Conservation (phyloP, 495 filamentous ascomycete genomes). For the Halenospora varia region DNA sequence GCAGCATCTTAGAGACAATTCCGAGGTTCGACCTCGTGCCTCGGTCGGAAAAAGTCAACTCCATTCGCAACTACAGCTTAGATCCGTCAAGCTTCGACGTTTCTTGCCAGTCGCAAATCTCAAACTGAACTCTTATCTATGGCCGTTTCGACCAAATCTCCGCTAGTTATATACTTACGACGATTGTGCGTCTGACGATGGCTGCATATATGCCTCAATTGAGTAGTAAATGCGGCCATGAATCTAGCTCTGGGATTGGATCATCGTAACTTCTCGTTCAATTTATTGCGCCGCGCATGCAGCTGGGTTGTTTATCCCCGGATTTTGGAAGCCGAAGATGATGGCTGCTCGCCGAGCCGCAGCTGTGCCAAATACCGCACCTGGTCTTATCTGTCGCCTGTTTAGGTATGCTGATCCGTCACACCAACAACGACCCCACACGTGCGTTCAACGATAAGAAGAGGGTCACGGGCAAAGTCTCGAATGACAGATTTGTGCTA, state of each 20-base stretch:
- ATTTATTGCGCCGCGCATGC: neutral
- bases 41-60: too few relatives aligned
- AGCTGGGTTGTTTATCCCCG: neutral
- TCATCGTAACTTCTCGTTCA: neutral
- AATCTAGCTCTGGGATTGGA: neutral
- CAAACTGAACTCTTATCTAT: too few relatives aligned
- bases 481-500: too few relatives aligned
- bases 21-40: too few relatives aligned
- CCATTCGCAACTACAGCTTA: too few relatives aligned
- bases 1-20: too few relatives aligned
- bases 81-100: too few relatives aligned
- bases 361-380: neutral
- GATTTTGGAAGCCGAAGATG: neutral
- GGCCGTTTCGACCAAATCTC: neutral
- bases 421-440: slow-evolving; percentile 5
- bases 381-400: slow-evolving; percentile 14
- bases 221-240: neutral
- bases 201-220: neutral
- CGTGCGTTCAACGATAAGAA: slow-evolving; percentile 1
- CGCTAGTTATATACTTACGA: neutral
- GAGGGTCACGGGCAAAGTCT: neutral
- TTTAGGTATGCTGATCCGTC: slow-evolving; percentile 1
- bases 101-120: too few relatives aligned
- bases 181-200: neutral
- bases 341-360: neutral